These are phyloP conservation scores for Penicillium glabrum DNA, from an alignment of 2,329 filamentous ascomycete species.

Conservation along the genomic window DNA sequence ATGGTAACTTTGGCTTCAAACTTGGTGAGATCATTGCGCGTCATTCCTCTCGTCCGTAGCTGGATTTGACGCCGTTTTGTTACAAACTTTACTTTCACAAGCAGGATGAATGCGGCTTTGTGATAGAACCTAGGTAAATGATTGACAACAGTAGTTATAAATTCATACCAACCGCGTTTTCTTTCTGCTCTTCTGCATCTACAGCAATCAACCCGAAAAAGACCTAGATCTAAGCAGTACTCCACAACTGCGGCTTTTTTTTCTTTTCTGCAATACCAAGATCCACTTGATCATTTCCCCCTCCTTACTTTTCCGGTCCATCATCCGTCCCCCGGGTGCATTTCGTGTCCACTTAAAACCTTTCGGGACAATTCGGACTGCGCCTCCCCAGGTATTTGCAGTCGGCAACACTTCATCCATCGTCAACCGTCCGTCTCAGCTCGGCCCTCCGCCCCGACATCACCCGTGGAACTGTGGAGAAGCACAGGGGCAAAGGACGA, in stretches of 20 bases:
- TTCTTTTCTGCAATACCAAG: neutral
- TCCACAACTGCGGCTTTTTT: neutral
- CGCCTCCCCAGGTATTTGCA: slow-evolving; percentile 19
- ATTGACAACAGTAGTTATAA: neutral
- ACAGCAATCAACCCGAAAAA: neutral
- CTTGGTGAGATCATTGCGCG: slow-evolving; percentile 25
- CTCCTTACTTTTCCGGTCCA: slow-evolving; percentile 9
- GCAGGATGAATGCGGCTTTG: neutral
- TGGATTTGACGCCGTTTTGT: neutral
- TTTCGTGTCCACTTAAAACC: slow-evolving; percentile 21
- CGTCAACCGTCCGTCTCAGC: slow-evolving; percentile 24
- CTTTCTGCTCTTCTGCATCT: neutral
- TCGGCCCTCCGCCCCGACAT: slow-evolving; percentile 37
- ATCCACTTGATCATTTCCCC: neutral
- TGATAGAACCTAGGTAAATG: neutral
- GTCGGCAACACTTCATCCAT: slow-evolving; percentile 22
- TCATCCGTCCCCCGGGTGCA: slow-evolving; percentile 16
- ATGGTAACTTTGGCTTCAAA: neutral
- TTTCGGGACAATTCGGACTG: slow-evolving; percentile 35
- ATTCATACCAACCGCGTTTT: neutral
- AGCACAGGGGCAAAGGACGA: slow-evolving; percentile 27
- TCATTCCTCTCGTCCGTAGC: slow-evolving; percentile 16
- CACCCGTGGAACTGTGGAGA: slow-evolving; percentile 43
- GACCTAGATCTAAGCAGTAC: neutral
- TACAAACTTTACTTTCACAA: neutral